A percentile compares a stretch with the other conserved stretches of the same genome.
phyloP scores from a whole-genome alignment of 768 basidiomycete species.

The Podaxis sp. region DNA sequence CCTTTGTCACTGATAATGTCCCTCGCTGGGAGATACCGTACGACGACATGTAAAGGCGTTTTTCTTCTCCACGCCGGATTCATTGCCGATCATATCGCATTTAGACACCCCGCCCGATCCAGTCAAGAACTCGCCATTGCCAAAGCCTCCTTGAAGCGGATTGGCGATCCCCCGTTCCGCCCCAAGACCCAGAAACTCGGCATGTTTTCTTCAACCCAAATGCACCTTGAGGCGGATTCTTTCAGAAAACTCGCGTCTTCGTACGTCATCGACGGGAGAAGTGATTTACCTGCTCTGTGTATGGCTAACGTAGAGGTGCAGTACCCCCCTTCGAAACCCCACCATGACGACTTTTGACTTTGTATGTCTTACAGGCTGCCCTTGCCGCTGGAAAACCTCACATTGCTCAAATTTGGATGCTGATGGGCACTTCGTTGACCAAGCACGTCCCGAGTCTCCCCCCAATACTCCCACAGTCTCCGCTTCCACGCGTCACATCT shows the following conservation, averaged over 20 bases:
- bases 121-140: conserved; percentile 29
- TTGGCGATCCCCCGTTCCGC: conserved; percentile 56
- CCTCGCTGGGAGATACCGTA: conserved; percentile 68
- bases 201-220: conserved; percentile 39
- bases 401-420: conserved; percentile 66
- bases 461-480: conserved; percentile 26
- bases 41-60: conserved; percentile 66
- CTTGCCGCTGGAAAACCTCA: conserved; percentile 53
- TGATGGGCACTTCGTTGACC: conserved; percentile 57
- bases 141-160: conserved; percentile 46
- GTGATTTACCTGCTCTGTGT: conserved; percentile 50
- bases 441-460: conserved; percentile 43
- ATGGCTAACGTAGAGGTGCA: conserved; percentile 57
- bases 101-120: conserved; percentile 39
- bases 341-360: neutral
- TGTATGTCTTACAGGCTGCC: conserved; percentile 44
- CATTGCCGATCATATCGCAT: neutral
- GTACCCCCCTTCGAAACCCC: conserved; percentile 6
- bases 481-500: conserved; percentile 14
- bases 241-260: conserved; percentile 64
- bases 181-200: conserved; percentile 62
- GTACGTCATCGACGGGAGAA: conserved; percentile 53
- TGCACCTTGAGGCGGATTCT: conserved; percentile 40
- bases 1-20: conserved; percentile 63
- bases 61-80: neutral